Evolutionary conservation across 2,329 filamentous ascomycete species (phyloP), one percentile per base, ranked within the genome.

Genomic region (Hawksworthiomyces lignivorus): DNA sequence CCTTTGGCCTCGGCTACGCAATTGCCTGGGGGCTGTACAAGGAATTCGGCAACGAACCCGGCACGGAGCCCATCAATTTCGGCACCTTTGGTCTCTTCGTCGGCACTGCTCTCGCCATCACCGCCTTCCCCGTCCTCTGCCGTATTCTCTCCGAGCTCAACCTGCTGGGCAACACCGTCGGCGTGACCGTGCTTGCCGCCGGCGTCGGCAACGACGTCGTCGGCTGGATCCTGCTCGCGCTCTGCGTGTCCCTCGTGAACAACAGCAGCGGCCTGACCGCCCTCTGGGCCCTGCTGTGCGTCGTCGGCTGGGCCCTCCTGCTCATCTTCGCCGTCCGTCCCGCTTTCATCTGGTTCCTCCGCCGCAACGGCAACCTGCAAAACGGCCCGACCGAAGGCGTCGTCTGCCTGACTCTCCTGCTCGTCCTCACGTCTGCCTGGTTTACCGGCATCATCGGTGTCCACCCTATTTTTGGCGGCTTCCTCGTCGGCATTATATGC

Each of bases 241-340:
- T 97, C 21, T 96, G 90, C 52, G 89, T 97, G 26, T 86, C 90
- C 0, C 73, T 97, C 20, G 89, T 95, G 54, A 97, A 97, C 56
- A 87, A 89, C 22, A 80, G 80, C 14, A 82, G 75, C 33, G 90
- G 90, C 0, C 61, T 97, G 17, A 82, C 87, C 0, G 88, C 90
- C 0, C 71, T 97, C 0, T 97, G 80, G 64, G 87, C 95, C 6
- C 65, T 97, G 6, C 72, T 97, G 11, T 79, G 81, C 19, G 80
- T 77, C 36, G 63, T 84, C 14, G 90, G 76, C 30, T 97, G 84
- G 65, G 73, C 82, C 17, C 58, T 95, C 0, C 82, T 95, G 54
- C 70, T 96, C 17, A 68, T 82, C 17, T 87, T 78, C 51, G 72
- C 69, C 1, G 75, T 96, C 33, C 78, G 81, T 12, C 90, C 89